Evolutionary conservation across 495 filamentous ascomycete genomes (phyloP).

Genomic region (Penicillium verhagenii): DNA sequence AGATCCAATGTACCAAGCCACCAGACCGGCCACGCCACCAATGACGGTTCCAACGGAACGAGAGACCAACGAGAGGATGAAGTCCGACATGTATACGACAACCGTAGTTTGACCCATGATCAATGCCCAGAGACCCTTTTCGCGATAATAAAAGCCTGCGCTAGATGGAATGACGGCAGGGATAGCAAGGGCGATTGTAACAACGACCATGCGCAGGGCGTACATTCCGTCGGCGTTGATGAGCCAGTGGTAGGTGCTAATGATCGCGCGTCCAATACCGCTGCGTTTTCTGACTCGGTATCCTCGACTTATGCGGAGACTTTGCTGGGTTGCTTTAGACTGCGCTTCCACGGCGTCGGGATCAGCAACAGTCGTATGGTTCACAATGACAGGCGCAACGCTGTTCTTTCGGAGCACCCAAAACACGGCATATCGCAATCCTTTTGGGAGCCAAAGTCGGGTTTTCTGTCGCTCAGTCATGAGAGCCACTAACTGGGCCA

Average conservation of each 20-base stretch:
- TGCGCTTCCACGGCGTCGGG: slow-evolving; percentile 25
- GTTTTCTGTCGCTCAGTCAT: slow-evolving; percentile 24
- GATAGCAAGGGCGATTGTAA: slow-evolving; percentile 43
- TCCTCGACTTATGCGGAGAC: slow-evolving; percentile 31
- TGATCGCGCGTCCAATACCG: slow-evolving; percentile 20
- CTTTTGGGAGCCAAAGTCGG: slow-evolving; percentile 25
- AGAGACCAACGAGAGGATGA: slow-evolving; percentile 35
- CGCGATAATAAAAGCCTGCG: slow-evolving; percentile 45
- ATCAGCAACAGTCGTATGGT: slow-evolving; percentile 12
- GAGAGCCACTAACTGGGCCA: slow-evolving; percentile 20
- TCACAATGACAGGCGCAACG: slow-evolving; percentile 17
- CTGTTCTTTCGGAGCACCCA: slow-evolving; percentile 18
- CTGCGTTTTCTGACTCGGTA: slow-evolving; percentile 24
- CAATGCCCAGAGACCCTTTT: slow-evolving; percentile 47
- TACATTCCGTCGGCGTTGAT: slow-evolving; percentile 37
- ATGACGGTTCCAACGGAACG: slow-evolving; percentile 35
- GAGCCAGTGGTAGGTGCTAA: slow-evolving; percentile 31
- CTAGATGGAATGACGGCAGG: slow-evolving; percentile 36
- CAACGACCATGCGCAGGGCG: slow-evolving; percentile 37
- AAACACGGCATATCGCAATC: slow-evolving; percentile 25
- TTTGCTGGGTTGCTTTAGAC: slow-evolving; percentile 26
- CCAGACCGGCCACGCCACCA: slow-evolving; percentile 39
- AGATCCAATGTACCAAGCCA: slow-evolving; percentile 49
- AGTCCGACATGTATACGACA: slow-evolving; percentile 46
- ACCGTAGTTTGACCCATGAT: slow-evolving; percentile 48